Conservation (phyloP, 2,329 filamentous ascomycete genomes). For the Blastomyces percursus region DNA sequence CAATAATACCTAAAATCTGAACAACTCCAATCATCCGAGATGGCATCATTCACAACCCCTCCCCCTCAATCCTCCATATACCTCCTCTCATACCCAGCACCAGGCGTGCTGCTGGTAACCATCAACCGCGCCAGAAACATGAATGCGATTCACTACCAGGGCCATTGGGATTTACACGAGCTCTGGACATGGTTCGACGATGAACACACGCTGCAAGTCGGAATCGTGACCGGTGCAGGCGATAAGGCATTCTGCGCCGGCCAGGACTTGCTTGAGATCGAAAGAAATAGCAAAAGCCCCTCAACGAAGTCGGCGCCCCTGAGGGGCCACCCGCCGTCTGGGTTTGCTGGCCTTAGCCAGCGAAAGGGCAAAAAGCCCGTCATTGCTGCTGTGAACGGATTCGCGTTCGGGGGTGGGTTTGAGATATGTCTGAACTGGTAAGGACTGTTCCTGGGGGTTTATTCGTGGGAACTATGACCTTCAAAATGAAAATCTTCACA, state of each 20-base stretch:
- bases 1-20: not conserved
- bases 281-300: slow-evolving; percentile 18
- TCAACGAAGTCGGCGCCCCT: slow-evolving; percentile 19
- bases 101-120: slow-evolving; percentile 35
- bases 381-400: slow-evolving; percentile 66
- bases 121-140: slow-evolving; percentile 31
- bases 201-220: slow-evolving; percentile 32
- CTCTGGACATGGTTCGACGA: slow-evolving; percentile 35
- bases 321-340: slow-evolving; percentile 35
- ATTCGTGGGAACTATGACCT: not conserved
- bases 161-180: slow-evolving; percentile 30
- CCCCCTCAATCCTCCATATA: slow-evolving; percentile 16
- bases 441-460: slow-evolving; percentile 12
- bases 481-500: not conserved
- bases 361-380: slow-evolving; percentile 58
- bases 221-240: slow-evolving; percentile 34
- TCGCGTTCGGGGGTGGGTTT: slow-evolving; percentile 64
- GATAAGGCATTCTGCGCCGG: slow-evolving; percentile 38
- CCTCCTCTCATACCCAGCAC: slow-evolving; percentile 30
- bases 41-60: slow-evolving; percentile 6
- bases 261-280: slow-evolving; percentile 36
- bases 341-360: slow-evolving; percentile 47
- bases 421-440: slow-evolving; percentile 86
- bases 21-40: not conserved
- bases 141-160: slow-evolving; percentile 32